Conservation (phyloP, 495 filamentous ascomycete species). For the Hypomontagnella monticulosa region DNA sequence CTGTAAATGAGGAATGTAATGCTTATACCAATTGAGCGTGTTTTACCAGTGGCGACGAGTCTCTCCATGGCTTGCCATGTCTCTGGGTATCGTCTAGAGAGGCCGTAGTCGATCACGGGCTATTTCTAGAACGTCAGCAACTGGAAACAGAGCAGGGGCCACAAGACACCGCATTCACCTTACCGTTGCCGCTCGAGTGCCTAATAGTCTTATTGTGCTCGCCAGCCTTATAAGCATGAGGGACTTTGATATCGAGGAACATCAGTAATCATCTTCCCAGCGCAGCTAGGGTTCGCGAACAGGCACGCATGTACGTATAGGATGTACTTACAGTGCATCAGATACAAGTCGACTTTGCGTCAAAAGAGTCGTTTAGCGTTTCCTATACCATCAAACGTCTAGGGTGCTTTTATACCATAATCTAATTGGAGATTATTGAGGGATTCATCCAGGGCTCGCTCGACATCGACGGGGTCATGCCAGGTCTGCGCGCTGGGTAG, state of each 20-base stretch:
- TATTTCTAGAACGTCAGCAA: background rate
- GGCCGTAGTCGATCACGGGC: constrained; percentile 46
- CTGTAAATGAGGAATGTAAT: background rate
- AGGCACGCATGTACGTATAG: no score
- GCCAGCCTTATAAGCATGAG: constrained; percentile 49
- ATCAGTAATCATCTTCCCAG: background rate
- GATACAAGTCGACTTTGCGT: constrained; percentile 47
- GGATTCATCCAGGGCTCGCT: constrained; percentile 39
- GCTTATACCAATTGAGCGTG: constrained; percentile 46
- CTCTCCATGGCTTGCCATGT: constrained; percentile 53
- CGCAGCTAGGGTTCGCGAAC: no score
- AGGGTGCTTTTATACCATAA: constrained; percentile 33
- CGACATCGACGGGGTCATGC: constrained; percentile 47
- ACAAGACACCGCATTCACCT: constrained; percentile 19
- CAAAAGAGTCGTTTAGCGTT: constrained; percentile 5
- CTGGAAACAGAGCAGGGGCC: constrained; percentile 20
- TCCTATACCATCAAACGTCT: background rate
- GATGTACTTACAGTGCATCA: constrained; percentile 49
- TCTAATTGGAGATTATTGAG: constrained; percentile 42
- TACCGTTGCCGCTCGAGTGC: constrained; percentile 50
- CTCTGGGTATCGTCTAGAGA: constrained; percentile 45
- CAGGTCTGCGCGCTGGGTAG: constrained; percentile 42
- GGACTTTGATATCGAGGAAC: constrained; percentile 39
- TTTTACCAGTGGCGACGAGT: constrained; percentile 45
- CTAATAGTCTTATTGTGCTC: constrained; percentile 43